These are phyloP conservation scores for Zopfia rhizophila DNA, from an alignment of 2,329 filamentous ascomycete genomes.

Conservation along the genomic window DNA sequence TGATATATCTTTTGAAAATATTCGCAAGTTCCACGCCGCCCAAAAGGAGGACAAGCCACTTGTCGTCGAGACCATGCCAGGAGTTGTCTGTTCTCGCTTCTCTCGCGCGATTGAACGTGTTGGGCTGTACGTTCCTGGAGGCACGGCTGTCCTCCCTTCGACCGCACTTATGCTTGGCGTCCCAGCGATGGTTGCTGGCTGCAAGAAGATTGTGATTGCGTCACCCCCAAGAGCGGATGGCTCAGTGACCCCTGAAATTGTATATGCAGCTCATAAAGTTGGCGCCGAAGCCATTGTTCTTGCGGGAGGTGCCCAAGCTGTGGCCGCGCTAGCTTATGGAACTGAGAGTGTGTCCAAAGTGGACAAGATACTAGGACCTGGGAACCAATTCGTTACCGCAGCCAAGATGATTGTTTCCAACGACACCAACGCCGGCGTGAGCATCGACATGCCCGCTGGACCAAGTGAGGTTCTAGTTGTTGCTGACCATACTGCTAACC, in stretches of 20 bases:
- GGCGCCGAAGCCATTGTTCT: conserved; percentile 96
- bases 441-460: conserved; percentile 98
- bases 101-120: conserved; percentile 91
- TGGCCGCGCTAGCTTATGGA: conserved; percentile 96
- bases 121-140: conserved; percentile 95
- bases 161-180: conserved; percentile 98
- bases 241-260: conserved; percentile 93
- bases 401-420: conserved; percentile 99
- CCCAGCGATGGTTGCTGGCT: conserved; percentile 96
- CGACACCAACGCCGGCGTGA: conserved; percentile 92
- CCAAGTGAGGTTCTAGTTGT: conserved; percentile 97
- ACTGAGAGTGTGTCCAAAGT: conserved; percentile 95
- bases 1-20: conserved; percentile 93
- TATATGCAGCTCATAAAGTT: conserved; percentile 96
- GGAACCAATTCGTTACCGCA: conserved; percentile 98
- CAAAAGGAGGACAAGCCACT: conserved; percentile 87
- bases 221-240: conserved; percentile 91
- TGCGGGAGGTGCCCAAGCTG: conserved; percentile 92
- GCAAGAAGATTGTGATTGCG: conserved; percentile 92
- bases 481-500: conserved; percentile 87
- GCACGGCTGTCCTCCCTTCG: conserved; percentile 95
- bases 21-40: conserved; percentile 90
- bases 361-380: conserved; percentile 97
- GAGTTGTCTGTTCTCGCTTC: conserved; percentile 94
- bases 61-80: conserved; percentile 95